These are phyloP conservation scores for Rhodosporidiobolus sp. DNA, from an alignment of 768 basidiomycete species.

Conservation along the genomic window DNA sequence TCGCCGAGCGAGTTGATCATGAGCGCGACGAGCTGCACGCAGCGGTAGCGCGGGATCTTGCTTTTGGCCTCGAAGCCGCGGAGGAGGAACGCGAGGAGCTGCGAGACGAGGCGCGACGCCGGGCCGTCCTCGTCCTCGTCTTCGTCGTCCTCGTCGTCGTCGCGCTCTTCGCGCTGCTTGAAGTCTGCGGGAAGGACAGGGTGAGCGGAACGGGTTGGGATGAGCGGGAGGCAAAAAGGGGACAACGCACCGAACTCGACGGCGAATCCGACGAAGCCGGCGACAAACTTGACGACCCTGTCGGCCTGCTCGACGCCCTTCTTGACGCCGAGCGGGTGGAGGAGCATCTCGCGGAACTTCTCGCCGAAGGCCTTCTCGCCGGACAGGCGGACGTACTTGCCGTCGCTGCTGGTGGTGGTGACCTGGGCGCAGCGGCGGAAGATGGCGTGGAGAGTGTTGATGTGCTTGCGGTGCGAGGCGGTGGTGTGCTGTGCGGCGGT, in stretches of 20 bases:
- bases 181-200: constrained; percentile 18
- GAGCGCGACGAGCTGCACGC: constrained; percentile 69
- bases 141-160: constrained; percentile 52
- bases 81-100: constrained; percentile 68
- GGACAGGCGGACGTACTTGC: constrained; percentile 54
- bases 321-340: constrained; percentile 67
- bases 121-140: constrained; percentile 62
- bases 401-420: constrained; percentile 49
- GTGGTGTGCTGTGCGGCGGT: constrained; percentile 21
- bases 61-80: constrained; percentile 80
- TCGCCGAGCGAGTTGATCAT: constrained; percentile 77
- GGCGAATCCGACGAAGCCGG: constrained; percentile 69
- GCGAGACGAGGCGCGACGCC: constrained; percentile 64
- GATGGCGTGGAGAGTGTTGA: constrained; percentile 74
- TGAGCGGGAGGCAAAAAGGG: background rate
- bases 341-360: constrained; percentile 57
- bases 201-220: background rate
- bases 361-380: constrained; percentile 78
- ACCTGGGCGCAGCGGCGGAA: constrained; percentile 63
- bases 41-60: constrained; percentile 78
- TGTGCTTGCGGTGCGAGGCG: constrained; percentile 84
- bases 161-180: constrained; percentile 47
- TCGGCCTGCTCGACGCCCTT: constrained; percentile 76
- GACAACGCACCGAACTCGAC: constrained; percentile 69
- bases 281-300: constrained; percentile 74